Evolutionary conservation across 2,329 filamentous ascomycete genomes (phyloP).

Genomic region (Xylariaceae sp.): DNA sequence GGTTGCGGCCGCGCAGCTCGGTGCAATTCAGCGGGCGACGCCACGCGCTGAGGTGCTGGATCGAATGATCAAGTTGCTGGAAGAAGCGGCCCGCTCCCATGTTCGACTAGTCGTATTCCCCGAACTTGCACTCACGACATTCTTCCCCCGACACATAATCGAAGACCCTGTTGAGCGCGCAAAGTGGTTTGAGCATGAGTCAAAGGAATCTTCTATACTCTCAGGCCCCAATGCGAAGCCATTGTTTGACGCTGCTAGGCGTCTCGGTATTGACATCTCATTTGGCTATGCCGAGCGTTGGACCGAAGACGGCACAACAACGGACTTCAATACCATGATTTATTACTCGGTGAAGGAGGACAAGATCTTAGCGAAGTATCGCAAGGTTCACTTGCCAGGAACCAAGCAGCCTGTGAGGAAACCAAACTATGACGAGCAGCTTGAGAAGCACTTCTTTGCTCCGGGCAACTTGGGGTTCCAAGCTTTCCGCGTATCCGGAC

Average conservation of each 20-base stretch:
- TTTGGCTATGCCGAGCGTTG: constrained; percentile 49
- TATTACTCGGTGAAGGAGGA: constrained; percentile 45
- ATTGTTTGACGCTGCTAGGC: constrained; percentile 45
- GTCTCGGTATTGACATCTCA: constrained; percentile 46
- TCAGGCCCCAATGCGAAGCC: constrained; percentile 41
- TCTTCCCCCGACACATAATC: constrained; percentile 51
- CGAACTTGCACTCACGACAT: constrained; percentile 53
- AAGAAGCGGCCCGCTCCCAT: constrained; percentile 39
- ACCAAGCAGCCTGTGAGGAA: constrained; percentile 47
- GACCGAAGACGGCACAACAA: constrained; percentile 35
- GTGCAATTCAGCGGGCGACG: constrained; percentile 41
- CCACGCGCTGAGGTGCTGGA: constrained; percentile 39
- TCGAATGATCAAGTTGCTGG: constrained; percentile 47
- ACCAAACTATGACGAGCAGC: constrained; percentile 47
- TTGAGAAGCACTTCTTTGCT: constrained; percentile 53
- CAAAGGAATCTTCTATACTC: constrained; percentile 27
- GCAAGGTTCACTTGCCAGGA: constrained; percentile 53
- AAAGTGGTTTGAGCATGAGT: constrained; percentile 47
- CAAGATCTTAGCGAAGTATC: constrained; percentile 47
- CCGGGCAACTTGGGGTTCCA: constrained; percentile 50
- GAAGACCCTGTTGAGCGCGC: constrained; percentile 41
- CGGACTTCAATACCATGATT: constrained; percentile 47
- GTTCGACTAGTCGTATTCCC: constrained; percentile 51
- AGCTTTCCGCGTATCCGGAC: constrained; percentile 47
- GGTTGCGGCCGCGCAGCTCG: constrained; percentile 54